Conservation (phyloP, 768 basidiomycete species). For the Auricularia cornea region DNA sequence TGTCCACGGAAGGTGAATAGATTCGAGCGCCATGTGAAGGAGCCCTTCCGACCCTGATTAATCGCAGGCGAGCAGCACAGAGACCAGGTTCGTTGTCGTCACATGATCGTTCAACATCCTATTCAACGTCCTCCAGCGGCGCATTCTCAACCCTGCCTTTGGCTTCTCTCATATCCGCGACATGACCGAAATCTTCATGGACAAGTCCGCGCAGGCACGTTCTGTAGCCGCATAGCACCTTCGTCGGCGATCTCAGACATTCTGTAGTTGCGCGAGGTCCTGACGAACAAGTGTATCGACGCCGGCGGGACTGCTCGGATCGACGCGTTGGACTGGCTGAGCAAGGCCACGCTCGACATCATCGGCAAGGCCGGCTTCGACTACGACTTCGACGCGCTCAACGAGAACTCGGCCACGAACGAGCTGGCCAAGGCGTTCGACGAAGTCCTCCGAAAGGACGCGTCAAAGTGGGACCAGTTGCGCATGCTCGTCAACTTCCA, state of each 20-base stretch:
- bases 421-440: constrained; percentile 25
- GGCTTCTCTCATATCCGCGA: constrained; percentile 32
- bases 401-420: constrained; percentile 15
- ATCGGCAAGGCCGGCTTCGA: constrained; percentile 35
- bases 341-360: constrained; percentile 31
- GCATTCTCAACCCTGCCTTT: constrained; percentile 32
- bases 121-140: background rate
- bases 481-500: background rate
- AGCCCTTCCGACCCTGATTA: too few species aligned
- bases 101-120: background rate
- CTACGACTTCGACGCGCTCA: constrained; percentile 26
- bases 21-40: too few species aligned
- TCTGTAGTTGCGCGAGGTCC: constrained; percentile 15
- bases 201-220: constrained; percentile 43
- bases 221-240: too few species aligned
- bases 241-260: background rate
- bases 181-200: constrained; percentile 47
- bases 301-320: constrained; percentile 12
- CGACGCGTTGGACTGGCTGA: constrained; percentile 27
- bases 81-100: background rate
- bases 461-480: background rate
- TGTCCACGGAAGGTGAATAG: background rate
- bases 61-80: background rate
- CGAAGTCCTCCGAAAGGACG: constrained; percentile 14
- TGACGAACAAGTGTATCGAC: constrained; percentile 9